Percentiles rank a stretch among this genome's conserved stretches.
phyloP scores from a whole-genome alignment of 2,329 filamentous ascomycete genomes.

The Leptographium radiaticola region DNA sequence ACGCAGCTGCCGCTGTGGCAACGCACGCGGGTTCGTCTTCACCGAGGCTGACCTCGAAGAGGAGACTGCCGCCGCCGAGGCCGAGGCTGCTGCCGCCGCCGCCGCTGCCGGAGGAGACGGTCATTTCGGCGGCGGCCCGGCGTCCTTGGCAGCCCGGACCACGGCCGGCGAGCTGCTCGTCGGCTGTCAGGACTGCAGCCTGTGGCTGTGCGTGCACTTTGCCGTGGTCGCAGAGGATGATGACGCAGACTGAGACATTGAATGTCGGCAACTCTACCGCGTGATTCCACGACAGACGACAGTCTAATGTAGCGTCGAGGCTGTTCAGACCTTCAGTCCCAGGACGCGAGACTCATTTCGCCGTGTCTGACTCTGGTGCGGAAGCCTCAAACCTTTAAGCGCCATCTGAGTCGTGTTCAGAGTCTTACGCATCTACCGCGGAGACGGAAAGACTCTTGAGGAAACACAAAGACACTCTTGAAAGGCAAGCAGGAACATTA shows the following conservation, averaged over 20 bases:
- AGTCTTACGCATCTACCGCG: too few relatives aligned
- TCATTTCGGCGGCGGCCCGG: too few relatives aligned
- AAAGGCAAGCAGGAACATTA: too few relatives aligned
- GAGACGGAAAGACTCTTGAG: too few relatives aligned
- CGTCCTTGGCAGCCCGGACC: constrained; percentile 10
- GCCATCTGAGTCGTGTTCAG: too few relatives aligned
- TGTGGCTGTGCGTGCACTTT: constrained; percentile 54
- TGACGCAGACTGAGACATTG: not conserved
- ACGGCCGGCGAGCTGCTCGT: constrained; percentile 48
- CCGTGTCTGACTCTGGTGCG: too few relatives aligned
- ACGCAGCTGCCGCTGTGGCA: constrained; percentile 50
- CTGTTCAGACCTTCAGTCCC: too few relatives aligned
- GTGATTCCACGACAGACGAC: not conserved
- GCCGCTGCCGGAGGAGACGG: not conserved
- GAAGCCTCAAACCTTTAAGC: too few relatives aligned
- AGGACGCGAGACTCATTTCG: too few relatives aligned
- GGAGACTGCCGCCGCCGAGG: constrained; percentile 14
- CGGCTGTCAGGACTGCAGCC: constrained; percentile 52
- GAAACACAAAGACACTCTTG: too few relatives aligned
- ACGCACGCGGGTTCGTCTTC: constrained; percentile 45
- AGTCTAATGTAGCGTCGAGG: too few relatives aligned
- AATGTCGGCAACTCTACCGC: not conserved
- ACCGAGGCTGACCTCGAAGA: constrained; percentile 46
- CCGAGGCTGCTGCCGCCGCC: constrained; percentile 2
- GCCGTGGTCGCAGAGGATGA: constrained; percentile 27